These are phyloP conservation scores for Helianthus tuberosus DNA, from an alignment of 129 eudicot genomes.

Conservation along the genomic window DNA sequence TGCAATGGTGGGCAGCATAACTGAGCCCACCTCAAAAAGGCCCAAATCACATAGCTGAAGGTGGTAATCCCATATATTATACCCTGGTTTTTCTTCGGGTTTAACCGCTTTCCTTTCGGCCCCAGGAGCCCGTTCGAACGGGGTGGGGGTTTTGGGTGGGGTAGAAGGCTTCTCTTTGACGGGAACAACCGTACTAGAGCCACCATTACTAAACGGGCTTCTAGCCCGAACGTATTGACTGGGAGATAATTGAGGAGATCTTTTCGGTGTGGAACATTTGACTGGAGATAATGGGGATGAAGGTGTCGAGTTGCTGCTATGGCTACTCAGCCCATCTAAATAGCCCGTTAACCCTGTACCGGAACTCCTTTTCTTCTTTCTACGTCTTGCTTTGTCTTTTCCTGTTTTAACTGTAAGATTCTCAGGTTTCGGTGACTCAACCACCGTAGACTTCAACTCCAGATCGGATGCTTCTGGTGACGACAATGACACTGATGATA, in stretches of 20 bases:
- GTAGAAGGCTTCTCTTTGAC: conserved; percentile 35
- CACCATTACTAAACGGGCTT: conserved; percentile 35
- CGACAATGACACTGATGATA: conserved; percentile 19
- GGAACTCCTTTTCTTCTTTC: conserved; percentile 58
- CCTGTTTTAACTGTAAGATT: conserved; percentile 67
- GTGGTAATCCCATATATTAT: conserved; percentile 90
- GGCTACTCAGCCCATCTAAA: conserved; percentile 83
- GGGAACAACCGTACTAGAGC: conserved; percentile 19
- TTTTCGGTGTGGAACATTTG: conserved; percentile 46
- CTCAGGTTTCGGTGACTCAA: conserved; percentile 40
- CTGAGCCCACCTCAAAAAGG: conserved; percentile 30
- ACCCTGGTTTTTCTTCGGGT: conserved; percentile 33
- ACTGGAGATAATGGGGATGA: conserved; percentile 80
- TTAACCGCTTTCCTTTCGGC: conserved; percentile 43
- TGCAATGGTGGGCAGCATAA: conserved; percentile 29
- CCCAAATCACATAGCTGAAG: conserved; percentile 43
- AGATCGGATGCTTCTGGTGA: background rate
- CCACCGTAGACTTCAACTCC: conserved; percentile 26
- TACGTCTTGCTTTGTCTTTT: conserved; percentile 68
- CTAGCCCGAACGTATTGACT: conserved; percentile 34
- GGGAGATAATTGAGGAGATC: conserved; percentile 42
- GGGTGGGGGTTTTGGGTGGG: conserved; percentile 40
- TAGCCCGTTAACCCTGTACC: conserved; percentile 41
- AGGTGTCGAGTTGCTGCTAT: conserved; percentile 91
- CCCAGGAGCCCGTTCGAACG: conserved; percentile 69